Conservation (phyloP, 441 rosid genomes). For the Pelargonium fulgidum region DNA sequence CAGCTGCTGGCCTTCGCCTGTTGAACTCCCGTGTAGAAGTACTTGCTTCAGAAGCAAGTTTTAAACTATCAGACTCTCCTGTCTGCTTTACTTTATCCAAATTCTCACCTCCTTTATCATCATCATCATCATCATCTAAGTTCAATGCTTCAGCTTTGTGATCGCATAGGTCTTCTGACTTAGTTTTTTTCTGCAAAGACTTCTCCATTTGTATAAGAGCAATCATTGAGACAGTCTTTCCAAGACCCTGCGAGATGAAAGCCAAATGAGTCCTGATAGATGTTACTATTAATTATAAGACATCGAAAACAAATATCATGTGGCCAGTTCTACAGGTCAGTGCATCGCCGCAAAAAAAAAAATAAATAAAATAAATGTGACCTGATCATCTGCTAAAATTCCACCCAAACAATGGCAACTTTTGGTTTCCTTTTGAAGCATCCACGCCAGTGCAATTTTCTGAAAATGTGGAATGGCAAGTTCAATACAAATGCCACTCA, state of each 20-base stretch:
- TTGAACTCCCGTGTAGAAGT: slow-evolving; percentile 38
- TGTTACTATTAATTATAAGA: not conserved
- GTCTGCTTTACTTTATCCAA: slow-evolving; percentile 32
- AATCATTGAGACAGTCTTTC: slow-evolving; percentile 90
- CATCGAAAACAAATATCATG: slow-evolving; percentile 16
- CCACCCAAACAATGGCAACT: slow-evolving; percentile 82
- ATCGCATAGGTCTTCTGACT: slow-evolving; percentile 38
- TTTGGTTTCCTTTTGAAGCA: slow-evolving; percentile 83
- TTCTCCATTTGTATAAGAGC: slow-evolving; percentile 86
- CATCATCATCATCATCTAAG: slow-evolving; percentile 79
- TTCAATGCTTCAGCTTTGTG: slow-evolving; percentile 65
- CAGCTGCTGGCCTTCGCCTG: slow-evolving; percentile 64
- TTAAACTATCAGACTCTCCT: slow-evolving; percentile 35
- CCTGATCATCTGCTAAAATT: slow-evolving; percentile 98
- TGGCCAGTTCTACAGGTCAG: slow-evolving; percentile 10
- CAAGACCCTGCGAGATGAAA: slow-evolving; percentile 70
- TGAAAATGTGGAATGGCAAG: slow-evolving; percentile 31
- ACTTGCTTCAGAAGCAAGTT: slow-evolving; percentile 36
- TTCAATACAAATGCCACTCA: slow-evolving; percentile 16
- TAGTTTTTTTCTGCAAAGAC: slow-evolving; percentile 46
- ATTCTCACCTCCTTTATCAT: slow-evolving; percentile 22
- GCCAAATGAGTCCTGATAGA: slow-evolving; percentile 20
- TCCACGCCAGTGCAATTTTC: slow-evolving; percentile 98
- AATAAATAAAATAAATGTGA: slow-evolving; percentile 19
- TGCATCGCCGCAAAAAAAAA: not conserved